Base-by-base conservation (phyloP, 441 rosid species). In the Gossypium trilobum region DNA sequence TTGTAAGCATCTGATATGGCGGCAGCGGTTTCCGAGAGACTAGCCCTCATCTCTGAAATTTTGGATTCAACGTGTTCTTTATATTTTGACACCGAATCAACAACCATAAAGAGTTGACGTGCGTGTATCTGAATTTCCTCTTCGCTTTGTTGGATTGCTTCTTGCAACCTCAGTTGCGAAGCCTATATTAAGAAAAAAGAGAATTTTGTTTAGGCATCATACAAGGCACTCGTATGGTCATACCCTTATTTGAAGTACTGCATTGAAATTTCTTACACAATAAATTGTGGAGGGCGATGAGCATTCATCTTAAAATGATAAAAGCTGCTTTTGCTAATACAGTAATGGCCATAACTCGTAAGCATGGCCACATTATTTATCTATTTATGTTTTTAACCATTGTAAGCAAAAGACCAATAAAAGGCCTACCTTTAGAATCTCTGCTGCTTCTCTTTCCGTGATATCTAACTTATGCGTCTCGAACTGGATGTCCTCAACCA, bases 401-500 rank as follows among this genome's bases (percentile, higher is more conserved):
- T 13, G 36, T 31, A 65, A 64, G 52, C 17, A 42, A 22, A 11
- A 65, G 5, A 57, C n/a, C 33, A 57, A 66, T 16, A 16, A 5
- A 64, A 48, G 23, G 5, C 80, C 68, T 79, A 87, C 92, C 90
- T 83, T 86, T 63, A 85, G 61, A 74, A 87, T 75, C 77, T 85
- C 97, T 4, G 85, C 83, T 23, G 93, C 97, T 85, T 91, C 93
- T 80, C 78, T 87, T 86, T 92, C 96, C 51, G 87, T 78, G 23
- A 75, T 73, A 67, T 81, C 86, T 74, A 94, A 76, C 67, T 83
- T 79, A 29, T 79, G 74, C 59, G 82, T 80, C 73, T 94, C 96
- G 2, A 8, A 62, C 63, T 89, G 82, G 70, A 86, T 80, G 36
- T 74, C 86, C 48, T 85, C 90, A 17, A 68, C 54, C 85, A 87